Conservation (phyloP, 1,284 basidiomycete species). For the Papiliotrema laurentii region DNA sequence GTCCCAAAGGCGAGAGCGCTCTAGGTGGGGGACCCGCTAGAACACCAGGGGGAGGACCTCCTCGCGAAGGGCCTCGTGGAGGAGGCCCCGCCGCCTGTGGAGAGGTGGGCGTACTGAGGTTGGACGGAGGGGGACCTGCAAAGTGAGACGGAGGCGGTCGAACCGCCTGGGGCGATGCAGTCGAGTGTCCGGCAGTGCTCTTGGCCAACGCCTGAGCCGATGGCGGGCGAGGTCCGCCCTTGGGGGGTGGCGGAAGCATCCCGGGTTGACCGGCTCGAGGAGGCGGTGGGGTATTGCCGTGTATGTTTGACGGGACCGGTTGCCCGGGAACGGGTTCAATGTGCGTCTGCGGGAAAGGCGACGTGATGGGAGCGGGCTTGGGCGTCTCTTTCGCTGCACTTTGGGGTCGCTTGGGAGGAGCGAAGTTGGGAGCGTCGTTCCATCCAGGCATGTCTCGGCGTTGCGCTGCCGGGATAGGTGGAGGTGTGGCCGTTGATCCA, state of each 20-base stretch:
- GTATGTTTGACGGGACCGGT: not conserved
- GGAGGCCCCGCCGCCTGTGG: constrained; percentile 4
- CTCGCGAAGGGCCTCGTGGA: constrained; percentile 17
- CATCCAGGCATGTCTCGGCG: constrained; percentile 69
- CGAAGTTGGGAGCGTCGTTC: constrained; percentile 65
- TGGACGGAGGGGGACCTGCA: constrained; percentile 9
- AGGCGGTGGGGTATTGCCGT: constrained; percentile 33
- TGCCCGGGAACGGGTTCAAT: constrained; percentile 3
- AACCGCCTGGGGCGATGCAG: constrained; percentile 29
- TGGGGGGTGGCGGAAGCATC: constrained; percentile 43
- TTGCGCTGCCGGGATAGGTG: constrained; percentile 41
- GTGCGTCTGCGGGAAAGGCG: constrained; percentile 67
- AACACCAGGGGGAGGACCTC: constrained; percentile 50
- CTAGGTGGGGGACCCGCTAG: constrained; percentile 52
- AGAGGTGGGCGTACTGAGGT: constrained; percentile 10
- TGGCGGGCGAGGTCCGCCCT: constrained; percentile 45
- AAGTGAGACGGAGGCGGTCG: constrained; percentile 25
- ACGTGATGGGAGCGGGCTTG: constrained; percentile 69
- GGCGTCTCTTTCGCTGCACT: constrained; percentile 49
- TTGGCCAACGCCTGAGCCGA: constrained; percentile 30
- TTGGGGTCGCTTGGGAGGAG: constrained; percentile 55
- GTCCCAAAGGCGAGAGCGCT: constrained; percentile 45
- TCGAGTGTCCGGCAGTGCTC: constrained; percentile 8
- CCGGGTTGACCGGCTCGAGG: constrained; percentile 32
- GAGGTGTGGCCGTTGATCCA: constrained; percentile 17